Evolutionary conservation across 345 rosid species (phyloP).

Genomic region (Ailanthus altissimus): DNA sequence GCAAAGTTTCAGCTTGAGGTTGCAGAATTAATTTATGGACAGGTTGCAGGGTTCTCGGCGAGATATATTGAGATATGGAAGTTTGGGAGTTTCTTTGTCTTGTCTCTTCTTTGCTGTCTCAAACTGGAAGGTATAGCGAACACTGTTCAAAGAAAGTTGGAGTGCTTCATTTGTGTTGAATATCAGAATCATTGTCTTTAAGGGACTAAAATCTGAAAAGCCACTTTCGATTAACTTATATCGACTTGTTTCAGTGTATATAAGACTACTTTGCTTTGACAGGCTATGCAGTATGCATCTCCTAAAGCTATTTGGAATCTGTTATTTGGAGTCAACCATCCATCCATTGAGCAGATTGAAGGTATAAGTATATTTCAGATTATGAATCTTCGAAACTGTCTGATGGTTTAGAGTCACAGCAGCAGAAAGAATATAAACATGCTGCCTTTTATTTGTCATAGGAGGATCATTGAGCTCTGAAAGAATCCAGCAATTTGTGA

Average conservation of each 20-base stretch:
- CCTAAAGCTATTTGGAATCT: constrained; percentile 87
- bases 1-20: constrained; percentile 49
- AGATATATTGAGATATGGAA: constrained; percentile 78
- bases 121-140: constrained; percentile 73
- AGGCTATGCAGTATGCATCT: constrained; percentile 96
- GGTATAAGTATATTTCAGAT: constrained; percentile 36
- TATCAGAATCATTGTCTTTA: neutral
- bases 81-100: constrained; percentile 74
- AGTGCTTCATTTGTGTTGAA: constrained; percentile 4
- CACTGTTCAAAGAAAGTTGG: neutral
- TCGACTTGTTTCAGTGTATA: too few species aligned
- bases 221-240: neutral
- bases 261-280: constrained; percentile 22
- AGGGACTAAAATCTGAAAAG: constrained; percentile 6
- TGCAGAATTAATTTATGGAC: constrained; percentile 77
- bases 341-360: constrained; percentile 47
- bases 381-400: neutral
- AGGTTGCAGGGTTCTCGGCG: constrained; percentile 96
- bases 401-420: constrained; percentile 2
- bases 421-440: constrained; percentile 4
- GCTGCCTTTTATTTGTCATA: constrained; percentile 26
- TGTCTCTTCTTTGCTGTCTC: constrained; percentile 59
- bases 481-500: constrained; percentile 71
- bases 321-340: constrained; percentile 60
- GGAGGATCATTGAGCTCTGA: constrained; percentile 48